Evolutionary conservation across 1,284 basidiomycete genomes (phyloP), one percentile per base, ranked within the genome.

Genomic region (Ustilago cynodontis): DNA sequence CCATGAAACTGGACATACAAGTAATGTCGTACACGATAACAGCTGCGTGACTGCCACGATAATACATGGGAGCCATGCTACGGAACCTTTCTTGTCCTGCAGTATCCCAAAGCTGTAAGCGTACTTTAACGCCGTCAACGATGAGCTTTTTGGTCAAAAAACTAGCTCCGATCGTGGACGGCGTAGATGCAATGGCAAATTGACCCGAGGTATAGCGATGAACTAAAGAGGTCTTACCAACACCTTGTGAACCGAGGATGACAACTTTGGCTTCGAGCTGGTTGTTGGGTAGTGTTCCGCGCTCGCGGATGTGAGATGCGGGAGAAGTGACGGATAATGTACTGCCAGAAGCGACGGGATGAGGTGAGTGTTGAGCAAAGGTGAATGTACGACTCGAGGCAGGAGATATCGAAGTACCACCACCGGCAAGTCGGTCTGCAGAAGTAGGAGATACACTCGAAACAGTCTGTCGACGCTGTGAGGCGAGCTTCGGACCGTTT

Each of bases 31-130:
- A 99, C 80, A 98, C 91, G 72, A 98, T 90, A 59, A 99, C 91
- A 28, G 97, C 96, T 65, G 96, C 96, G 83, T 96, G 94, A 74
- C 95, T 94, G 84, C 95, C 96, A 86, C 97, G 92, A 89, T 98
- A 98, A 89, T 99, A 99, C 93, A 99, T 97, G 66, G 95, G 95
- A 80, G 95, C 94, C 93, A 98, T 95, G 83, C 92, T 93, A 75
- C 95, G 90, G 87, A 97, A 98, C 56, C 79, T 52, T 88, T 98
- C 95, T 89, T 98, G 95, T n/a, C 95, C 95, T 47, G 95, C 95
- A 59, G 95, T 97, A 86, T 98, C 95, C 95, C 95, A 98, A 16
- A 90, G 87, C 81, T 90, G 89, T 37, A 90, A 82, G 59, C 94
- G 91, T 20, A 98, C 94, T 85, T 93, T 93, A 78, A 93, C 89